Percentiles rank a stretch among this genome's conserved stretches.
These are phyloP conservation scores for Paxillus involutus DNA, from an alignment of 768 basidiomycete species.

Conservation along the genomic window DNA sequence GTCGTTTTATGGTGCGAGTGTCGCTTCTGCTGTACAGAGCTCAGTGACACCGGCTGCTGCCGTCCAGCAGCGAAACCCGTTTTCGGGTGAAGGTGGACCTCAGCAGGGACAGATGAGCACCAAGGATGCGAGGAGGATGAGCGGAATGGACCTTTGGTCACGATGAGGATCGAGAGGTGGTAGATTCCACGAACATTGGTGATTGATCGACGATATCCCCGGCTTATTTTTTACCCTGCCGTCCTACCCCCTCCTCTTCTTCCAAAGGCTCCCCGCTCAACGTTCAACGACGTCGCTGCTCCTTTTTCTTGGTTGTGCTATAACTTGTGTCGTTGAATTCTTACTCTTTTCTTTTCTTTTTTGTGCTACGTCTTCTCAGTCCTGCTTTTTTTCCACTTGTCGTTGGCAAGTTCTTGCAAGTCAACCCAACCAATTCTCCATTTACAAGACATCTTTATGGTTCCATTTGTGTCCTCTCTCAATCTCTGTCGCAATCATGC, in stretches of 20 bases:
- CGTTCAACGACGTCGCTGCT: neutral
- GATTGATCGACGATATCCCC: conserved; percentile 8
- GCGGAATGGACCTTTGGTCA: conserved; percentile 74
- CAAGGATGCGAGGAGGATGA: conserved; percentile 61
- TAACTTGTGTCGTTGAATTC: neutral
- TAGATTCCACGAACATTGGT: neutral
- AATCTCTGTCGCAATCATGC: neutral
- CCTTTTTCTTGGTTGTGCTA: conserved; percentile 2
- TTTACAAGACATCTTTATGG: conserved; percentile 20
- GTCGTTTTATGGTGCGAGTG: conserved; percentile 71
- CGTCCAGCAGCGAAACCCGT: conserved; percentile 38
- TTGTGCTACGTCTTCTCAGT: neutral
- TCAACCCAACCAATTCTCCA: conserved; percentile 3
- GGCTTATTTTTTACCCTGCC: neutral
- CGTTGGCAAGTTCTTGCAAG: conserved; percentile 6
- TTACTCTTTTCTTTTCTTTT: too few species aligned
- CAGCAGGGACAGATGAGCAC: conserved; percentile 40
- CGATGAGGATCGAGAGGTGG: conserved; percentile 44
- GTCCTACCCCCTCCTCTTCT: too few species aligned
- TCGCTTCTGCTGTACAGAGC: conserved; percentile 48
- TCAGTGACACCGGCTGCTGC: conserved; percentile 22
- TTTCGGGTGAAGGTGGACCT: conserved; percentile 39
- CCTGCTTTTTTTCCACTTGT: neutral
- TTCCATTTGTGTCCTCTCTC: neutral
- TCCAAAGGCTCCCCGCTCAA: neutral